Base-by-base conservation (phyloP, 2,329 filamentous ascomycete genomes). In the Claviceps fusiformis region DNA sequence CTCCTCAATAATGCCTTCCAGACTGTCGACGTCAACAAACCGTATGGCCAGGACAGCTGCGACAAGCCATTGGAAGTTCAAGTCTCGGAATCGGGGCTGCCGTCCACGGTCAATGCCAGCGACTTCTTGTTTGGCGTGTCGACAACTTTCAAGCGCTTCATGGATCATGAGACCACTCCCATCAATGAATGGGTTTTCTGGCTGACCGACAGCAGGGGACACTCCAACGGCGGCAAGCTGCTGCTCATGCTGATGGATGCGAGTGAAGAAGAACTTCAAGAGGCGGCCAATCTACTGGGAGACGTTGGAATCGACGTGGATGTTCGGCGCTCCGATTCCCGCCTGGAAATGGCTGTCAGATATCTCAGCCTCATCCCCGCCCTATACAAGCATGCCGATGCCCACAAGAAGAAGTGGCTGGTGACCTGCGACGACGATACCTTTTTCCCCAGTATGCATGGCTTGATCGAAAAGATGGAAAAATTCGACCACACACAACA, bases 351-450 rank as follows among this genome's bases (percentile, higher is more conserved):
- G 79, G 78, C 78, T 3, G 76, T 80, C 47, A 75, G 79, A 55
- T 82, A 82, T 60, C 67, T 82, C 27, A 77, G 74, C 0, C 71
- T 82, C 2, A 73, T 80, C 2, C 77, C 78, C 3, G 75, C 73
- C 0, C 67, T 82, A 13, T 81, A 77, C 67, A 73, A 74, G 53
- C 77, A 81, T 59, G 70, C 69, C 2, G 74, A 75, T 2, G 70
- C 75, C 50, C 64, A 62, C 29, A 64, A 64, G 35, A 79, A 75
- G 65, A 80, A 78, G 60, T 85, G 81, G 81, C 72, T 80, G 1
- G 79, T 81, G 15, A 74, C 79, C 15, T 83, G 81, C 63, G 81
- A 85, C 59, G 81, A 85, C 60, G 81, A 85, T 59, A 85, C 81
- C 3, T 84, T 82, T 63, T 84, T 84, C 70, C 75, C 77, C 5